phyloP scores from a whole-genome alignment of 495 filamentous ascomycete species.

The Hyphodiscus hymeniophilus region DNA sequence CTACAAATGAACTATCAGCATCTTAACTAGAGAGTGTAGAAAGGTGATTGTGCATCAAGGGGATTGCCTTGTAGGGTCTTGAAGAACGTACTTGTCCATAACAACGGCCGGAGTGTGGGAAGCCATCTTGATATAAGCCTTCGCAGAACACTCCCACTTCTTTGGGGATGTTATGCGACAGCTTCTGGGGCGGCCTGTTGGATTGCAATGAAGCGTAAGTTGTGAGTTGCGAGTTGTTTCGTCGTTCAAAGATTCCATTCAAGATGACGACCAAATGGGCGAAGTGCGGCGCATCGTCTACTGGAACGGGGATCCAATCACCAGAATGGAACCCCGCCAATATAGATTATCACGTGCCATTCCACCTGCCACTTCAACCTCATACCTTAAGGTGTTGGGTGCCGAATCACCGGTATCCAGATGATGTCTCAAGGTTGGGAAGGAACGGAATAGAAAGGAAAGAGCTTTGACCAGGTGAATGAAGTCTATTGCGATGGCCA shows the following conservation, averaged over 20 bases:
- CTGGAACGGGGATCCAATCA: slow-evolving; percentile 11
- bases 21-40: background rate
- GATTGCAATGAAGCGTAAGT: background rate
- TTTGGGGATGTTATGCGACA: slow-evolving; percentile 16
- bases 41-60: slow-evolving; percentile 13
- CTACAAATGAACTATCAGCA: slow-evolving; percentile 38
- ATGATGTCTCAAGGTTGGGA: too few relatives aligned
- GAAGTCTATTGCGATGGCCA: too few relatives aligned
- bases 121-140: slow-evolving; percentile 53
- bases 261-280: slow-evolving; percentile 22
- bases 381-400: too few relatives aligned
- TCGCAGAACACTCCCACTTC: slow-evolving; percentile 12
- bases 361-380: too few relatives aligned
- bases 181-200: slow-evolving; percentile 1
- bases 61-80: slow-evolving; percentile 3
- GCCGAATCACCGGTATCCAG: too few relatives aligned
- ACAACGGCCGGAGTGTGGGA: slow-evolving; percentile 99
- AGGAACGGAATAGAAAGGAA: too few relatives aligned
- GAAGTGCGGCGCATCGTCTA: slow-evolving; percentile 15
- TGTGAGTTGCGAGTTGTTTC: background rate
- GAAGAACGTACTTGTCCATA: slow-evolving; percentile 95
- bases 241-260: background rate
- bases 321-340: background rate
- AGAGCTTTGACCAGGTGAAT: too few relatives aligned
- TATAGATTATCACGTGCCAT: too few relatives aligned